These are phyloP conservation scores for Trichoderma orchidacearum DNA, from an alignment of 495 filamentous ascomycete genomes.

Conservation along the genomic window DNA sequence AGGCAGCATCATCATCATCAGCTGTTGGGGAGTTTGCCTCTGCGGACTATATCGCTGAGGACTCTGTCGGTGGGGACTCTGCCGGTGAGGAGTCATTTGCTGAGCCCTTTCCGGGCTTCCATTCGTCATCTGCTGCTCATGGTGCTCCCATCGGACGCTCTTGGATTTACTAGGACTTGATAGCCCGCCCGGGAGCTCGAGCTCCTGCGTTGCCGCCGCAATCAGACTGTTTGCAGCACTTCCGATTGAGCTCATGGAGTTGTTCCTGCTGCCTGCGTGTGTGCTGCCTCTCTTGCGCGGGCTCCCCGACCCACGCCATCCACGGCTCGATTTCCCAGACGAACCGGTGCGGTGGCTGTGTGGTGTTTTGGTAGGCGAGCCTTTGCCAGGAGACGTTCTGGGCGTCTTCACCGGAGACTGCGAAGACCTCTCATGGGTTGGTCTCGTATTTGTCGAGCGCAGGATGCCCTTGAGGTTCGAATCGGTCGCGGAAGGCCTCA, in stretches of 20 bases:
- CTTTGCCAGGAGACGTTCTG: not conserved
- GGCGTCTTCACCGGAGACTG: not conserved
- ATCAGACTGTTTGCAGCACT: slow-evolving; percentile 4
- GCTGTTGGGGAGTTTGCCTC: not conserved
- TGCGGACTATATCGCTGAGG: not conserved
- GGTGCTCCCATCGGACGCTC: not conserved
- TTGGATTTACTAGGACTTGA: not conserved
- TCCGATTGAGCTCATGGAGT: not conserved
- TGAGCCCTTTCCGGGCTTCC: not conserved
- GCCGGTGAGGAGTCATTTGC: not conserved
- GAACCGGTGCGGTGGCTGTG: not conserved
- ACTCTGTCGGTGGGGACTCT: not conserved
- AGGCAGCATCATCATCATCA: not conserved
- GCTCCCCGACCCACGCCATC: not conserved
- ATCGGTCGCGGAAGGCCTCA: not conserved
- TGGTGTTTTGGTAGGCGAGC: not conserved
- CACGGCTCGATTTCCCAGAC: not conserved
- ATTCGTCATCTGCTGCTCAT: not conserved
- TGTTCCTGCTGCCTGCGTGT: not conserved
- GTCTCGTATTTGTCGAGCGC: not conserved
- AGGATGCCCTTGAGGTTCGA: not conserved
- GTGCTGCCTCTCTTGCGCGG: not conserved
- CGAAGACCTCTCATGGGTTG: not conserved
- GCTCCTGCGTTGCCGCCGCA: not conserved
- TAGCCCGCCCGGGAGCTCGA: not conserved